Conservation (phyloP, 257 asterid genomes). For the Nicotiana sylvestris region DNA sequence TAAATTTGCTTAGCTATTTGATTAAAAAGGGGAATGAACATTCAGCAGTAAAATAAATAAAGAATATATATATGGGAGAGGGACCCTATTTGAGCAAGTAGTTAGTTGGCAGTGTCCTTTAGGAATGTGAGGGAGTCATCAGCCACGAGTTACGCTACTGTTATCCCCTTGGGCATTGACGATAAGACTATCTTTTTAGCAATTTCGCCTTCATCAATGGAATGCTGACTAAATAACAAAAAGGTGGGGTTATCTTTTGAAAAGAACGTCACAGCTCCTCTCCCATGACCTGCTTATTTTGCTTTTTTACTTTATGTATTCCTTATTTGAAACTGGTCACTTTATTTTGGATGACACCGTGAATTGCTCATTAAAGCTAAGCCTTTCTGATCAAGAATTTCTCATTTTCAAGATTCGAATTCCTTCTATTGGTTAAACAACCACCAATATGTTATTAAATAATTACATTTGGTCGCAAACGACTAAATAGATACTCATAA, state of each 20-base stretch:
- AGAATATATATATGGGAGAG: neutral
- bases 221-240: slow-evolving; percentile 5
- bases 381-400: too few relatives aligned
- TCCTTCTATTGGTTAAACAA: neutral
- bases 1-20: neutral
- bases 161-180: neutral
- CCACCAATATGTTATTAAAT: neutral
- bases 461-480: neutral
- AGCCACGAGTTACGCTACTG: neutral
- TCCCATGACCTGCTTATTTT: neutral
- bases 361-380: too few relatives aligned
- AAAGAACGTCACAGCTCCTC: slow-evolving; percentile 6
- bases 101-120: neutral
- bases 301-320: neutral
- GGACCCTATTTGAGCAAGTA: neutral
- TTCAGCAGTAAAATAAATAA: too few relatives aligned
- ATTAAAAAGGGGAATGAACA: neutral
- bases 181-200: neutral
- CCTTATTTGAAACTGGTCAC: too few relatives aligned
- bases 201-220: slow-evolving; percentile 8
- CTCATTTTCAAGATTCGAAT: too few relatives aligned
- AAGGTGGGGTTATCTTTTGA: slow-evolving; percentile 9
- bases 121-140: neutral
- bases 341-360: too few relatives aligned
- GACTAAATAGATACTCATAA: neutral